A percentile compares a stretch with the other conserved stretches of the same genome.
phyloP scores from a whole-genome alignment of 140 eudicot genomes.

The Bidens hawaiensis region DNA sequence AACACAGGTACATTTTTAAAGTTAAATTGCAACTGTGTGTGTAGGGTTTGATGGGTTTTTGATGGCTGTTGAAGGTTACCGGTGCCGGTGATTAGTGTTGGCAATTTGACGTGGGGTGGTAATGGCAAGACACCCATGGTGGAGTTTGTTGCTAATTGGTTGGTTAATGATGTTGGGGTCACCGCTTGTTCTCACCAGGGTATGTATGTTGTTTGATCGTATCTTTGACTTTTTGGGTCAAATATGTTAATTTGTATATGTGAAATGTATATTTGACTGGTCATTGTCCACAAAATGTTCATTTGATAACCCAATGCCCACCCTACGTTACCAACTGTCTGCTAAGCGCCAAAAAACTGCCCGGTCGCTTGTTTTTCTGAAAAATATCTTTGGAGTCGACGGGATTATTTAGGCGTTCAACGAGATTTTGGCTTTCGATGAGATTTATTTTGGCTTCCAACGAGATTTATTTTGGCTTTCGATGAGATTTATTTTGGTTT shows the following conservation, averaged over 20 bases:
- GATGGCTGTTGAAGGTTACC: slow-evolving; percentile 52
- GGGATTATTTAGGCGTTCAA: too few species aligned
- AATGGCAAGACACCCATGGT: slow-evolving; percentile 99
- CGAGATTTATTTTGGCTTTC: too few species aligned
- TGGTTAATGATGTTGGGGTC: slow-evolving; percentile 46
- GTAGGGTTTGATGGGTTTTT: slow-evolving; percentile 17
- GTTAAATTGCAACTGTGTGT: neutral
- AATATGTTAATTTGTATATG: neutral
- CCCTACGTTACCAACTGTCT: too few species aligned
- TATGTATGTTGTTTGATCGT: slow-evolving; percentile 9
- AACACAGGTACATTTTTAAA: slow-evolving; percentile 49
- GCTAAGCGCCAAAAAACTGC: too few species aligned
- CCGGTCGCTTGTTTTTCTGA: too few species aligned
- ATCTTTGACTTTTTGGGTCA: slow-evolving; percentile 13
- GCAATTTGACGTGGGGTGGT: slow-evolving; percentile 97
- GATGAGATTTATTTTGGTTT: too few species aligned
- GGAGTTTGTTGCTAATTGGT: slow-evolving; percentile 54
- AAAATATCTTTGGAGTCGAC: too few species aligned
- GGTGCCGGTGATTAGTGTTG: slow-evolving; percentile 89
- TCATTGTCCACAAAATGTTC: too few species aligned
- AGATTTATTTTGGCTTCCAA: too few species aligned
- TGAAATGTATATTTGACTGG: too few species aligned
- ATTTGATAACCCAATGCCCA: too few species aligned
- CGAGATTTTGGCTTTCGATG: too few species aligned
- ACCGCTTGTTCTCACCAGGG: slow-evolving; percentile 89